phyloP scores from a whole-genome alignment of 108 stramenopile genomes.

The Nitzschia sp. region DNA sequence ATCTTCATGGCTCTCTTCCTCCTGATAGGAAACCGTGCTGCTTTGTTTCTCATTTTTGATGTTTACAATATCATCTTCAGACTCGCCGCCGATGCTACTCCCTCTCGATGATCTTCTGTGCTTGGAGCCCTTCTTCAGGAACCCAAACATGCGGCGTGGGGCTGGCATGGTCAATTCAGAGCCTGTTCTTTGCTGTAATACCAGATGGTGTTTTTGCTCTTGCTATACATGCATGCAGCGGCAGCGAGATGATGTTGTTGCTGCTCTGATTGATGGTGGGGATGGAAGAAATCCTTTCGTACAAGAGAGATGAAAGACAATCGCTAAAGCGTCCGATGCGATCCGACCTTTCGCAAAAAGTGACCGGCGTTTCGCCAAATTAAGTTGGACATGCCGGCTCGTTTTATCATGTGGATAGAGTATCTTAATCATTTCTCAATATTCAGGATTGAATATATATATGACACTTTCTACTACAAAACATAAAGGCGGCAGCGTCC shows the following conservation, averaged over 20 bases:
- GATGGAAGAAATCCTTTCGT: background rate
- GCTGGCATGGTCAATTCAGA: constrained; percentile 9
- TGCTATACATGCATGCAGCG: background rate
- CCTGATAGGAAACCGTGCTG: background rate
- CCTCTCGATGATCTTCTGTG: constrained; percentile 2
- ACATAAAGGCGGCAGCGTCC: too few relatives aligned
- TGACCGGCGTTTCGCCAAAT: too few relatives aligned
- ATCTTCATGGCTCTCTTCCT: background rate
- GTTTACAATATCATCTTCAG: background rate
- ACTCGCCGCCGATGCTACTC: background rate
- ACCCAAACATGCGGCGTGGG: constrained; percentile 9
- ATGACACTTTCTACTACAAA: too few relatives aligned
- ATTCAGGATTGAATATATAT: too few relatives aligned
- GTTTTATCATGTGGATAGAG: too few relatives aligned
- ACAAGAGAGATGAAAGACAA: too few relatives aligned
- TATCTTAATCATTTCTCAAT: too few relatives aligned
- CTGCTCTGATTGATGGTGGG: too few relatives aligned
- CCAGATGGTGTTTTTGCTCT: background rate
- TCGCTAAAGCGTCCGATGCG: background rate
- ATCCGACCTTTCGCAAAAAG: background rate
- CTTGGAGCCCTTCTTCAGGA: constrained; percentile 11
- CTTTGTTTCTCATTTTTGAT: background rate
- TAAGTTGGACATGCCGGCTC: too few relatives aligned
- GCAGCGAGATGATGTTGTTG: background rate
- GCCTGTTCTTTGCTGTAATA: too few relatives aligned